These are phyloP conservation scores for Rhodotorula mucilaginosa DNA, from an alignment of 1,284 basidiomycete species.

Conservation along the genomic window DNA sequence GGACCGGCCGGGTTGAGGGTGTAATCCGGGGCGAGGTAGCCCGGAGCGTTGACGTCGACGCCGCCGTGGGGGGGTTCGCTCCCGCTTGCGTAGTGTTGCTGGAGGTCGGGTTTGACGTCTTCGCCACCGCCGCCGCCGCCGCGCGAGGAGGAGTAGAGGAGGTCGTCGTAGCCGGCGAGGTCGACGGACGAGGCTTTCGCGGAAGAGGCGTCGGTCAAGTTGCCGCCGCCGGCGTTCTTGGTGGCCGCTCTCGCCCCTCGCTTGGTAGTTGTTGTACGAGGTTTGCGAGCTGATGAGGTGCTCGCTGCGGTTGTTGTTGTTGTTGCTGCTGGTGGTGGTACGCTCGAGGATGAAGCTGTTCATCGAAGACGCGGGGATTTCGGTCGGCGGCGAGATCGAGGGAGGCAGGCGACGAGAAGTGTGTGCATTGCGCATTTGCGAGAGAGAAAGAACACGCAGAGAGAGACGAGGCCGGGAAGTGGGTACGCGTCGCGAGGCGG, in stretches of 20 bases:
- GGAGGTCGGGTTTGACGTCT: background rate
- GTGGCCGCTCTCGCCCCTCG: background rate
- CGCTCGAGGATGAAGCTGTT: background rate
- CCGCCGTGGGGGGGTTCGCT: background rate
- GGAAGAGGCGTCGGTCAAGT: background rate
- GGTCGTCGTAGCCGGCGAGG: background rate
- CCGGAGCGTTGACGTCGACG: background rate
- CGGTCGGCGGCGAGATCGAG: background rate
- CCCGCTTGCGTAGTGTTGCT: background rate
- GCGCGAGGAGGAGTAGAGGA: background rate
- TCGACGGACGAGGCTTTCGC: constrained; percentile 3
- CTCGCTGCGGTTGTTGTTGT: background rate
- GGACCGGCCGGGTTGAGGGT: constrained; percentile 39
- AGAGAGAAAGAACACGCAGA: too few species aligned
- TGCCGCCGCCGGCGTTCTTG: background rate
- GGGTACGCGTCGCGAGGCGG: too few species aligned
- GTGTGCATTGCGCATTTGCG: background rate
- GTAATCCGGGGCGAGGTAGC: constrained; percentile 35
- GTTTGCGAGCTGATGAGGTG: background rate
- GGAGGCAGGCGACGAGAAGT: too few species aligned
- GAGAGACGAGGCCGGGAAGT: too few species aligned
- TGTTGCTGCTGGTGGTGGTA: background rate
- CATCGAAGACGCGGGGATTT: background rate
- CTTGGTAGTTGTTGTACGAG: background rate
- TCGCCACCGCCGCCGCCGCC: background rate